Percentiles rank a stretch among this genome's conserved stretches.
These are phyloP conservation scores for Candida dajiaensis DNA, from an alignment of 805 yeast species.

Conservation along the genomic window DNA sequence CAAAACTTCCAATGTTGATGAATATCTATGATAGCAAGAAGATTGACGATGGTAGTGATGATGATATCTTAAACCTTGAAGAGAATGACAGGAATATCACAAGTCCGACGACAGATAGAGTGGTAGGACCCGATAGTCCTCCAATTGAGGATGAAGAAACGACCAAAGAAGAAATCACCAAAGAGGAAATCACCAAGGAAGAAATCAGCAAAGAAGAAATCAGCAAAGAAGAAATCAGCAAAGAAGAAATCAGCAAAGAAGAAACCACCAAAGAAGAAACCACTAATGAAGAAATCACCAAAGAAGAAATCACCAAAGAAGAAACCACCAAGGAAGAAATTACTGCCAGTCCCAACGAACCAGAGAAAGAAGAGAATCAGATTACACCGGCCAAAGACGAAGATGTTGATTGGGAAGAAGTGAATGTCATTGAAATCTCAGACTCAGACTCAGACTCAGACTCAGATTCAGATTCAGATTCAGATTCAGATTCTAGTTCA, in stretches of 20 bases:
- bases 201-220: too few species aligned
- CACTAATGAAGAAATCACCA: too few species aligned
- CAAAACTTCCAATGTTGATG: constrained; percentile 12
- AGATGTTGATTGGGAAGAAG: constrained; percentile 3
- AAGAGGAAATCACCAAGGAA: too few species aligned
- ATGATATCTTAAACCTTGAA: neutral
- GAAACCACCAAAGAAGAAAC: too few species aligned
- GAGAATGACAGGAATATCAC: neutral
- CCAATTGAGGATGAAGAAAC: neutral
- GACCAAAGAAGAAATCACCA: too few species aligned
- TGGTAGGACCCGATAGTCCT: neutral
- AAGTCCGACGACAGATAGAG: neutral
- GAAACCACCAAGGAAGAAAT: too few species aligned
- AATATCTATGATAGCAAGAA: constrained; percentile 8
- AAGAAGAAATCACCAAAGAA: too few species aligned
- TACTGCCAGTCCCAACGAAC: neutral
- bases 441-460: neutral
- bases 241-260: too few species aligned
- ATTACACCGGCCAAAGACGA: neutral
- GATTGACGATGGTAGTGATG: neutral
- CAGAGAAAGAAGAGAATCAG: neutral
- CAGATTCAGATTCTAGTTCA: neutral
- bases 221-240: too few species aligned
- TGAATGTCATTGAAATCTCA: neutral
- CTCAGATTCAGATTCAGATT: neutral